Evolutionary conservation across 306 rosid genomes (phyloP), one percentile per base, ranked within the genome.

Genomic region (Prunus armeniaca): DNA sequence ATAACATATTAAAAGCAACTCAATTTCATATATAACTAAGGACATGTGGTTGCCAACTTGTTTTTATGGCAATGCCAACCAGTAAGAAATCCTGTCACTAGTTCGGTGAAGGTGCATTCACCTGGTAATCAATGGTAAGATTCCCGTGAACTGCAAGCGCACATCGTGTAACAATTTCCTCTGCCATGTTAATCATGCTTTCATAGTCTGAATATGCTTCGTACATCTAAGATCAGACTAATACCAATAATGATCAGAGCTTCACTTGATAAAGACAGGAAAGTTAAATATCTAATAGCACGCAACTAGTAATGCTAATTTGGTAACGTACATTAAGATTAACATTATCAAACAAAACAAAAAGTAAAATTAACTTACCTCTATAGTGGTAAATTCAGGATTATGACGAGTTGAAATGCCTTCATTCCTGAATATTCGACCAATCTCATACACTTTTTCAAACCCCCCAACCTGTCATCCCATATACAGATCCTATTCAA

Each of bases 381-480:
- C 99, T 75, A 95, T 95, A 64, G 97, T 89, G 65, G 99, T 95
- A 81, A 95, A 95, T 78, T 95, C 99, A 25, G 99, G 99, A 87
- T 95, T 95, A 80, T 95, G 99, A 70, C 99, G 97, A 76, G 96
- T 90, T 79, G 99, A 92, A 86, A 92, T 87, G 84, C 99, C 99
- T 86, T 95, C 97, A 82, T 95, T 95, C 86, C 99, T 88, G 83
- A 95, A 95, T 78, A 95, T 92, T 73, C 99, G 89, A 71, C 99
- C 99, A 73, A 95, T 92, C 85, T 95, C 99, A 13, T 90, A 95
- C 62, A 95, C 99, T 78, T 86, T 95, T 82, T 95, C 99, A 78
- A 95, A 89, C 18, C 99, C 99, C 41, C 99, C 98, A 74, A 95
- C 98, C 98, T 95, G 86, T 52, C 82, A 83, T 22, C 61, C 61